phyloP scores from a whole-genome alignment of 78 protist genomes.

The Dictyostelium citrinum region DNA sequence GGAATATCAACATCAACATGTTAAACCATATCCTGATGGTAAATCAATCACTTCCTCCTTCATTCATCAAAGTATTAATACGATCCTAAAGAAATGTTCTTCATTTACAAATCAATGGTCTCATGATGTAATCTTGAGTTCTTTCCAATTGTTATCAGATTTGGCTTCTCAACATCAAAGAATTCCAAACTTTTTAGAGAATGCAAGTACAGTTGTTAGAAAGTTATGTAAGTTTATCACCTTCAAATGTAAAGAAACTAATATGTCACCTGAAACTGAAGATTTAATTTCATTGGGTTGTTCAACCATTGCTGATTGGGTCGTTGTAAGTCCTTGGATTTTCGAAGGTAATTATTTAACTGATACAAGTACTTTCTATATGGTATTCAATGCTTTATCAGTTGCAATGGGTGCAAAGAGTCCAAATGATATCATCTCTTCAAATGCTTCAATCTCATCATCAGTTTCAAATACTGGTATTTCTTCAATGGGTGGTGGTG shows the following conservation, averaged over 20 bases:
- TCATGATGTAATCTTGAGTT: slow-evolving; percentile 4
- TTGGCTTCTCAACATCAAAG: neutral
- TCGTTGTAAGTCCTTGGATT: slow-evolving; percentile 49
- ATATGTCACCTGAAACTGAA: slow-evolving; percentile 30
- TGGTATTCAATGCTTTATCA: slow-evolving; percentile 54
- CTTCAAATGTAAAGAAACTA: slow-evolving; percentile 25
- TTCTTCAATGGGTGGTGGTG: neutral
- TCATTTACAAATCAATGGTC: slow-evolving; percentile 73
- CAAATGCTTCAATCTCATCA: slow-evolving; percentile 24
- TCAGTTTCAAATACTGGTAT: neutral
- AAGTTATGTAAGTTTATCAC: slow-evolving; percentile 54
- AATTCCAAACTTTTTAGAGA: slow-evolving; percentile 42
- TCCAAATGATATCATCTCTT: slow-evolving; percentile 53
- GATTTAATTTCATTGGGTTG: slow-evolving; percentile 22
- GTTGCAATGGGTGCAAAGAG: slow-evolving; percentile 70
- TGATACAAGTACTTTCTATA: slow-evolving; percentile 54
- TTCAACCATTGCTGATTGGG: slow-evolving; percentile 37
- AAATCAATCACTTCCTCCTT: slow-evolving; percentile 5
- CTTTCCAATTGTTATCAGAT: slow-evolving; percentile 43
- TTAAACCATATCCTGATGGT: slow-evolving; percentile 19
- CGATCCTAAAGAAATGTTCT: slow-evolving; percentile 28
- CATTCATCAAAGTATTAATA: slow-evolving; percentile 34
- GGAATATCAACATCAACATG: slow-evolving; percentile 51
- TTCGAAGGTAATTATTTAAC: slow-evolving; percentile 54
- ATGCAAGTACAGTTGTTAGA: slow-evolving; percentile 29